Base-by-base conservation (phyloP, 2,329 filamentous ascomycete genomes). In the Penicillium rolfsii region DNA sequence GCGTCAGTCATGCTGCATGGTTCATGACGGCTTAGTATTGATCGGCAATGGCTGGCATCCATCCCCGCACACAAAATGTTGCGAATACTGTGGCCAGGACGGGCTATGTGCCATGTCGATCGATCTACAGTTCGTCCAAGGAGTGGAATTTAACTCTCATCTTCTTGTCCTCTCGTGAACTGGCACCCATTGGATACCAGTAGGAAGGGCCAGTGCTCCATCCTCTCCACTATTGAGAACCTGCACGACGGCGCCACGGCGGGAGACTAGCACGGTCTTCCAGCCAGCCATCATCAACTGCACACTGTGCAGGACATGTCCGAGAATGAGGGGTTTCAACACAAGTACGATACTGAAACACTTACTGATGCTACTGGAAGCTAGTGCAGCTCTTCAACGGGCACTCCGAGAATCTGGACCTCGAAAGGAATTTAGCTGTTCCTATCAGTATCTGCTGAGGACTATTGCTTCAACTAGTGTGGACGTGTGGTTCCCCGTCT, bases 211-310 rank as follows among this genome's bases (percentile, higher is more conserved):
- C 24, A 45, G 50, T 45, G 52, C 43, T 53, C 43, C 54, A 55
- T 52, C 36, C 9, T 28, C 53, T 48, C 38, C 50, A 41, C 52
- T 36, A 41, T 55, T 36, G n/a, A 48, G 14, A n/a, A n/a, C 53
- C 55, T 55, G 55, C 55, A 53, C 5, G 24, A 41, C 19, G 43
- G 26, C 41, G 46, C 38, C 52, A 45, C 4, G 49, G 54, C 41
- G 26, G 55, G 16, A 46, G 38, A 41, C 28, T 52, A 48, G 22
- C 22, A 14, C 58, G 9, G n/a, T 30, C 52, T 35, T 36, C 58
- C 61, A 67, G 65, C 65, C 61, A 65, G 63, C 63, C 63, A 64
- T 63, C 11, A n/a, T 16, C 16, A 22, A n/a, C 11, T 28, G 22
- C 35, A 40, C 16, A 53, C 26, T 48, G 26, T n/a, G 16, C 3